phyloP scores from a whole-genome alignment of 1,284 basidiomycete species.

The Ganoderma resinaceum region DNA sequence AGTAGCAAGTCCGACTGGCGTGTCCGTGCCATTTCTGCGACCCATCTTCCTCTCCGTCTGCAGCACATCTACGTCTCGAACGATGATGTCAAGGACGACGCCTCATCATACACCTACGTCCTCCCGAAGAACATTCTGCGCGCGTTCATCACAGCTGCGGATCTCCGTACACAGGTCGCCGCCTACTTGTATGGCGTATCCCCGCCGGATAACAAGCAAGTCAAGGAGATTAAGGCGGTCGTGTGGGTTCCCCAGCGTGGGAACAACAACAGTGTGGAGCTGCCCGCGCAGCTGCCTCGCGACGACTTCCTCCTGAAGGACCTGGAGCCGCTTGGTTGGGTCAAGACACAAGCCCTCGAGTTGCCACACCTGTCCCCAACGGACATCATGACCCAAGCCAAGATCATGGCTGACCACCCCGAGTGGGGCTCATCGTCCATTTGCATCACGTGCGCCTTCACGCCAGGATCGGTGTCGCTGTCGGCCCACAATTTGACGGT shows the following conservation, averaged over 20 bases:
- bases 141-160: conserved; percentile 93
- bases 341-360: conserved; percentile 96
- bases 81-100: conserved; percentile 98
- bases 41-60: conserved; percentile 93
- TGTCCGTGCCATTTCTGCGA: conserved; percentile 94
- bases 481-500: conserved; percentile 92
- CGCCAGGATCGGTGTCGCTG: conserved; percentile 95
- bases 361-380: conserved; percentile 91
- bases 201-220: conserved; percentile 96
- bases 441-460: conserved; percentile 95
- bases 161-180: conserved; percentile 96
- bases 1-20: conserved; percentile 99
- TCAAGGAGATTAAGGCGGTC: conserved; percentile 98
- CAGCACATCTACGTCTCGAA: conserved; percentile 99
- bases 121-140: conserved; percentile 97
- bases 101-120: conserved; percentile 93
- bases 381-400: conserved; percentile 96
- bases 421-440: conserved; percentile 96
- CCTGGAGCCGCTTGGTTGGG: conserved; percentile 96
- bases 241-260: conserved; percentile 97
- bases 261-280: conserved; percentile 91
- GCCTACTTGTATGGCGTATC: conserved; percentile 94
- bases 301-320: conserved; percentile 96
- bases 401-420: conserved; percentile 95
- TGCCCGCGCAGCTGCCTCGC: conserved; percentile 87